These are phyloP conservation scores for Ogataea trehaloabstinens DNA, from an alignment of 805 yeast genomes.

Conservation along the genomic window DNA sequence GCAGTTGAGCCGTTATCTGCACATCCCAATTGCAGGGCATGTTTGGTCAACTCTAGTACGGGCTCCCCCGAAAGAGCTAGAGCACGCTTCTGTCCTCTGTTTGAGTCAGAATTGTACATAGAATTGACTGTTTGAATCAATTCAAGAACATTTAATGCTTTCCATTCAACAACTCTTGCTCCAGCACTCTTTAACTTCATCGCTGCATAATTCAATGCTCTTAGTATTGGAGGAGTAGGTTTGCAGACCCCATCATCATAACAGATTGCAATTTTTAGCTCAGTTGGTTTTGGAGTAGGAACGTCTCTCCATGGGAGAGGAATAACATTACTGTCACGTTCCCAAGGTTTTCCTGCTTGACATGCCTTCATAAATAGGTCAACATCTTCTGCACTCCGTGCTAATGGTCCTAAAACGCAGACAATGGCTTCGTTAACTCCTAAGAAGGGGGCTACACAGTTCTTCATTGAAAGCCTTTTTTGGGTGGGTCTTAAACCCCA, in stretches of 20 bases:
- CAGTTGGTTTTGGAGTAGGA: slow-evolving; percentile 31
- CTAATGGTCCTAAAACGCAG: slow-evolving; percentile 45
- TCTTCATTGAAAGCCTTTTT: slow-evolving; percentile 42
- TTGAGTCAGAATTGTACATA: slow-evolving; percentile 63
- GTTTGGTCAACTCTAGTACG: slow-evolving; percentile 50
- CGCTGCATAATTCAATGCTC: slow-evolving; percentile 46
- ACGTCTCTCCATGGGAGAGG: slow-evolving; percentile 53
- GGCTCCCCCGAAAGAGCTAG: slow-evolving; percentile 67
- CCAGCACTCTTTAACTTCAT: slow-evolving; percentile 54
- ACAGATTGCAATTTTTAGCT: slow-evolving; percentile 45
- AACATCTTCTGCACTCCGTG: slow-evolving; percentile 48
- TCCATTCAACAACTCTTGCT: slow-evolving; percentile 50
- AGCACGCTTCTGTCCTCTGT: slow-evolving; percentile 43
- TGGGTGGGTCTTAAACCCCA: slow-evolving; percentile 49
- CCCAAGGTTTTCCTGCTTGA: slow-evolving; percentile 55
- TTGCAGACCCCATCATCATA: slow-evolving; percentile 47
- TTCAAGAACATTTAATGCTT: slow-evolving; percentile 50
- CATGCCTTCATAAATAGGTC: slow-evolving; percentile 45
- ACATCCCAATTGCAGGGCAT: slow-evolving; percentile 51
- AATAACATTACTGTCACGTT: slow-evolving; percentile 43
- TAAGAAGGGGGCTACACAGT: slow-evolving; percentile 35
- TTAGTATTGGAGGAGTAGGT: slow-evolving; percentile 46
- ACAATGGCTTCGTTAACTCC: slow-evolving; percentile 48
- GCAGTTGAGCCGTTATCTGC: slow-evolving; percentile 46
- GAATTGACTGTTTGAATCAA: slow-evolving; percentile 53